These are phyloP conservation scores for Penicillium chermesinum DNA, from an alignment of 495 filamentous ascomycete species.

Conservation along the genomic window DNA sequence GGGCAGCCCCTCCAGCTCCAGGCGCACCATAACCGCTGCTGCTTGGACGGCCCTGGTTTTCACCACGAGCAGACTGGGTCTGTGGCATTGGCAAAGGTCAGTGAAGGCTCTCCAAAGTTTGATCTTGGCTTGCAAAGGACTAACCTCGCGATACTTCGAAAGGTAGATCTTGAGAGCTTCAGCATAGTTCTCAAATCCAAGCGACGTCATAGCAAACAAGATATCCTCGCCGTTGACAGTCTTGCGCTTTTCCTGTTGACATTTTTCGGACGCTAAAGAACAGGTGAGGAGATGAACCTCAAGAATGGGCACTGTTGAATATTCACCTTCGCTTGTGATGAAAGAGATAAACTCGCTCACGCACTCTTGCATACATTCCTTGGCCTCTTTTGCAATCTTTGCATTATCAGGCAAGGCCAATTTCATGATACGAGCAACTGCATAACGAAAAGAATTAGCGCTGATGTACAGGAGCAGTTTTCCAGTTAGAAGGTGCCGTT, in stretches of 20 bases:
- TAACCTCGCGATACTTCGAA: conserved; percentile 95
- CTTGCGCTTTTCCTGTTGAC: conserved; percentile 98
- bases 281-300: not conserved
- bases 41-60: conserved; percentile 63
- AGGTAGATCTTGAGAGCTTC: conserved; percentile 98
- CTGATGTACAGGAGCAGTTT: too few relatives aligned
- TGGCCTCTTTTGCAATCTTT: conserved; percentile 98
- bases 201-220: conserved; percentile 96
- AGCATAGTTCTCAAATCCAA: conserved; percentile 98
- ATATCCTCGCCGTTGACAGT: conserved; percentile 99
- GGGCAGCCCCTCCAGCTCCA: conserved; percentile 45
- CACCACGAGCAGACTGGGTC: conserved; percentile 72
- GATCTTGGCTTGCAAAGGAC: conserved; percentile 26
- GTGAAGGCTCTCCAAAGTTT: not conserved
- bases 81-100: conserved; percentile 30
- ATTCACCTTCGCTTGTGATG: conserved; percentile 95
- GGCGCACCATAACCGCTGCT: conserved; percentile 63
- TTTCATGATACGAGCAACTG: conserved; percentile 99
- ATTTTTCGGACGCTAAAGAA: conserved; percentile 88
- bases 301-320: conserved; percentile 2
- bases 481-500: too few relatives aligned
- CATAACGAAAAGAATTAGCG: conserved; percentile 86
- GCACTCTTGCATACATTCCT: conserved; percentile 99
- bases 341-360: conserved; percentile 99
- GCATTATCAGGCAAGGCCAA: conserved; percentile 93